phyloP scores from a whole-genome alignment of 225 moss, liverwort and hornwort species.

The Marchantia paleacea region DNA sequence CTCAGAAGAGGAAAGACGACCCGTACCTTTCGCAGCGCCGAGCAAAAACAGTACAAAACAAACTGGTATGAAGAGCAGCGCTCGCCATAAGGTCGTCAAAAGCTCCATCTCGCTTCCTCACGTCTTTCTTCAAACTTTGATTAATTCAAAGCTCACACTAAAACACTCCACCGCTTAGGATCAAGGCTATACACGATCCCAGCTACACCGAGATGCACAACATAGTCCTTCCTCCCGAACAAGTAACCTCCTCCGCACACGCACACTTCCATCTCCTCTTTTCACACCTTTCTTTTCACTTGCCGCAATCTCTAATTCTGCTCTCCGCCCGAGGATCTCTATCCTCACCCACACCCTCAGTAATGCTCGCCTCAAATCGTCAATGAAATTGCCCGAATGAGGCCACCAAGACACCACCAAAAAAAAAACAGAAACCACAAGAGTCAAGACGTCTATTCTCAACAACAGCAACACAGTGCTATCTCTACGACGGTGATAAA shows the following conservation, averaged over 20 bases:
- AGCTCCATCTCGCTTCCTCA: conserved; percentile 7
- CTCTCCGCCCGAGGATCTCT: neutral
- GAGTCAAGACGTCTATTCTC: neutral
- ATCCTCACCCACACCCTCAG: neutral
- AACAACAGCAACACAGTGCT: too few species aligned
- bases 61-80: conserved; percentile 38
- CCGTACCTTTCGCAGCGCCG: conserved; percentile 42
- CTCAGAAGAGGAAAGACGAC: neutral
- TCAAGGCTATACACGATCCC: conserved; percentile 10
- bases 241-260: neutral
- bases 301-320: neutral
- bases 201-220: neutral
- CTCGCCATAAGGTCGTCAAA: conserved; percentile 33
- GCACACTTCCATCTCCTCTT: conserved; percentile 7
- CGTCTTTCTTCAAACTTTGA: conserved; percentile 3
- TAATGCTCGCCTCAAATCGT: neutral
- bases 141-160: conserved; percentile 7
- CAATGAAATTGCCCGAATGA: neutral
- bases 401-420: neutral
- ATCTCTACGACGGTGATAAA: neutral
- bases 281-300: neutral
- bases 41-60: conserved; percentile 41
- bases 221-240: neutral
- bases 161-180: conserved; percentile 10
- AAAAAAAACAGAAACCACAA: neutral